These are phyloP conservation scores for Veloboletus limbatus DNA, from an alignment of 1,284 basidiomycete species.

Conservation along the genomic window DNA sequence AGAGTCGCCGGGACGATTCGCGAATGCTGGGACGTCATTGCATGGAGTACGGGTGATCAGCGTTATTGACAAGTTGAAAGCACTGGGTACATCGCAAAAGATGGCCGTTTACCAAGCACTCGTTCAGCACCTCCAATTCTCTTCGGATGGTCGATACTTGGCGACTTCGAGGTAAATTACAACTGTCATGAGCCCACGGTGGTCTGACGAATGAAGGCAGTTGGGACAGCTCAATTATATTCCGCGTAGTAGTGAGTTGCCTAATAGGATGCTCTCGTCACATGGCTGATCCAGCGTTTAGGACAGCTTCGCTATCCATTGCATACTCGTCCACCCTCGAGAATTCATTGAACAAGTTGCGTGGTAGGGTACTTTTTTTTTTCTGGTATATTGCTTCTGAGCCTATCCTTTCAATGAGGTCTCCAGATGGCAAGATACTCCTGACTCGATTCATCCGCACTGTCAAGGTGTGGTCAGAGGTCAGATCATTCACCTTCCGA, in stretches of 20 bases:
- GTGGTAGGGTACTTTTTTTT: conserved; percentile 44
- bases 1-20: conserved; percentile 37
- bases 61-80: conserved; percentile 57
- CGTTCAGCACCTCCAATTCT: conserved; percentile 41
- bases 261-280: conserved; percentile 6
- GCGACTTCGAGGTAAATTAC: conserved; percentile 35
- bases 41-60: conserved; percentile 52
- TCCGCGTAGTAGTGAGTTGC: conserved; percentile 58
- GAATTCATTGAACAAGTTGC: conserved; percentile 79
- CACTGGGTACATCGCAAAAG: conserved; percentile 56
- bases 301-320: conserved; percentile 59
- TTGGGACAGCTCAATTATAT: conserved; percentile 75
- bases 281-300: conserved; percentile 27
- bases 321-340: conserved; percentile 66
- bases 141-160: conserved; percentile 39
- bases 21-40: conserved; percentile 42
- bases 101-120: conserved; percentile 35
- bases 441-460: conserved; percentile 66
- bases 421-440: conserved; percentile 59
- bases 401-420: conserved; percentile 43
- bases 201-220: conserved; percentile 36
- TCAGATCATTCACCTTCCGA: conserved; percentile 32
- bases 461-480: conserved; percentile 75
- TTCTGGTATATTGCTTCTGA: background rate
- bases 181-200: background rate